A percentile compares a stretch with the other conserved stretches of the same genome.
These are phyloP conservation scores for Paspalum vaginatum DNA, from an alignment of 176 grass and related monocot genomes.

Conservation along the genomic window DNA sequence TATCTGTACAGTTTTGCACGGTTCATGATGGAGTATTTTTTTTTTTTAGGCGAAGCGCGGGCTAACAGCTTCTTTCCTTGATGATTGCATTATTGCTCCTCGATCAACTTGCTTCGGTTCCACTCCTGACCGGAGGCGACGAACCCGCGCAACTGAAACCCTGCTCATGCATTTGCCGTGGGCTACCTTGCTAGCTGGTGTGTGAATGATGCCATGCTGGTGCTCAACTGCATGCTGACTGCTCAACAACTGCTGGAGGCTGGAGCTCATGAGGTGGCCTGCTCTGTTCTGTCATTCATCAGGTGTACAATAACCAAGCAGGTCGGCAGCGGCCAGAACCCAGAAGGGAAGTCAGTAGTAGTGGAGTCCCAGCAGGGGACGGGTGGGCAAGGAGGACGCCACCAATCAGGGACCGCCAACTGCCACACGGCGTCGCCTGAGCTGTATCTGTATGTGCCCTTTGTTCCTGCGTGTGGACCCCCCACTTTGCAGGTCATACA, in stretches of 20 bases:
- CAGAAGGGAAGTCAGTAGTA: not conserved
- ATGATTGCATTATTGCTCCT: constrained; percentile 19
- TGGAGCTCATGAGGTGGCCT: not conserved
- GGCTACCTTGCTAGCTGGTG: too few relatives aligned
- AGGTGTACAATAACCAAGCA: not conserved
- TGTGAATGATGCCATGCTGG: constrained; percentile 31
- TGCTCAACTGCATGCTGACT: not conserved
- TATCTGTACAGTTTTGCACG: not conserved
- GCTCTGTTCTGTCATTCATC: constrained; percentile 7
- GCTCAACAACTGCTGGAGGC: not conserved
- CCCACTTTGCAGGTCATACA: constrained; percentile 9
- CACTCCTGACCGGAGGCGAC: not conserved
- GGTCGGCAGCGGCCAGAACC: not conserved
- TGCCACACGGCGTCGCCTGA: constrained; percentile 6
- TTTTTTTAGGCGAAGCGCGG: not conserved
- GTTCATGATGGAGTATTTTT: not conserved
- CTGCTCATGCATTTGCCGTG: constrained; percentile 53
- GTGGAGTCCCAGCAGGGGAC: constrained; percentile 10
- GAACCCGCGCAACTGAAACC: constrained; percentile 33
- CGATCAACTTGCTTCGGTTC: constrained; percentile 41
- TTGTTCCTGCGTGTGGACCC: not conserved
- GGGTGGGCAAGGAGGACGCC: constrained; percentile 12
- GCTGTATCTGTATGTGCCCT: constrained; percentile 7
- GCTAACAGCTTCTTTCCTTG: not conserved
- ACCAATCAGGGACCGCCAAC: constrained; percentile 38